These are phyloP conservation scores for Erigeron canadensis DNA, from an alignment of 129 eudicot species.

Conservation along the genomic window DNA sequence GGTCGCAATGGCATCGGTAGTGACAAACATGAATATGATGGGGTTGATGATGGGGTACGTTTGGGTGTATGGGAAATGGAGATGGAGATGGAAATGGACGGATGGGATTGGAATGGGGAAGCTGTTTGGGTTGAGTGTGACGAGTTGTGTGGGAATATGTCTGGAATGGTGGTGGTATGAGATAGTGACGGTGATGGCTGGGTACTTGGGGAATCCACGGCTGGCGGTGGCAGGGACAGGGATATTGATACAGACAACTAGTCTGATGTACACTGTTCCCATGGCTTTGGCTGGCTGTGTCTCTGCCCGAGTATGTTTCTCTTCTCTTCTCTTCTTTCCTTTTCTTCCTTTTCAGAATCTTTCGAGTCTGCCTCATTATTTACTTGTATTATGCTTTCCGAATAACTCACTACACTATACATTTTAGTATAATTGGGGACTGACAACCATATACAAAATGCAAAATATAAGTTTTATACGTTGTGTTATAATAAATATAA, in stretches of 20 bases:
- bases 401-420: background rate
- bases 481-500: too few relatives aligned
- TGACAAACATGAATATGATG: conserved; percentile 75
- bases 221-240: conserved; percentile 90
- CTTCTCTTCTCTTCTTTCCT: background rate
- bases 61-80: conserved; percentile 57
- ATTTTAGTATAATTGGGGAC: too few relatives aligned
- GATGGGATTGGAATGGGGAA: conserved; percentile 43
- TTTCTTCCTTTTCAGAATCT: conserved; percentile 8
- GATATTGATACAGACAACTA: conserved; percentile 77
- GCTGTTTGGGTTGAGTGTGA: conserved; percentile 59
- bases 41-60: conserved; percentile 72
- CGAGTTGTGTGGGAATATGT: conserved; percentile 84
- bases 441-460: too few relatives aligned
- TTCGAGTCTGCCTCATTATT: background rate
- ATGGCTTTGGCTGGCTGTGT: conserved; percentile 98
- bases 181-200: conserved; percentile 86
- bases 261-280: conserved; percentile 92
- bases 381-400: conserved; percentile 14
- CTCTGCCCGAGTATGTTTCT: conserved; percentile 72
- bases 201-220: conserved; percentile 72
- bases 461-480: too few relatives aligned
- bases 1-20: conserved; percentile 84
- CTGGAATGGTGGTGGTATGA: conserved; percentile 99
- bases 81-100: conserved; percentile 69